A percentile compares a stretch with the other conserved stretches of the same genome.
These are phyloP conservation scores for Cryptococcus sp. DNA, from an alignment of 1,284 basidiomycete species.

Conservation along the genomic window DNA sequence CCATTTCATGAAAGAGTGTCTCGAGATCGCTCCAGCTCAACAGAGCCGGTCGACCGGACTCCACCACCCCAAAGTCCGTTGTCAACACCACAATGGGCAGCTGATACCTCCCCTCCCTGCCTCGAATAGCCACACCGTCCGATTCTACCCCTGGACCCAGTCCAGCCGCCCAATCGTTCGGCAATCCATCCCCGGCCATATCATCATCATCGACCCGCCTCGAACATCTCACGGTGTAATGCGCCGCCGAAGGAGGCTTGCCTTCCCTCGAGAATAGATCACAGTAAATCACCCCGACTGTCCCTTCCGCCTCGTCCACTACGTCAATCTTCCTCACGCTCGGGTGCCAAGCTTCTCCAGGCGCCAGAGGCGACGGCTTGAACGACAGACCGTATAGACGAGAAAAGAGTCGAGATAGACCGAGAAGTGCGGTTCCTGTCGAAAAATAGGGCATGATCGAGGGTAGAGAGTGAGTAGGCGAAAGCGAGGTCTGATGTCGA, in stretches of 20 bases:
- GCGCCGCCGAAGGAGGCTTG: conserved; percentile 87
- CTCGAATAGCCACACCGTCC: conserved; percentile 40
- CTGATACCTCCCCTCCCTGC: conserved; percentile 68
- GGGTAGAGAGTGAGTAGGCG: conserved; percentile 59
- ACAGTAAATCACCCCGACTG: conserved; percentile 90
- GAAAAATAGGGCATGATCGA: conserved; percentile 63
- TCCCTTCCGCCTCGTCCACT: conserved; percentile 66
- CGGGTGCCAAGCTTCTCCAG: conserved; percentile 82
- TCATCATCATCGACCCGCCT: conserved; percentile 88
- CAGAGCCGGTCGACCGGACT: conserved; percentile 59
- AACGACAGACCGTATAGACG: conserved; percentile 83
- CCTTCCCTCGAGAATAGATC: conserved; percentile 81
- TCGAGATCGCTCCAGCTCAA: conserved; percentile 91
- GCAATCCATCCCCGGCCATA: conserved; percentile 55
- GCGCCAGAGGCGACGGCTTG: conserved; percentile 56
- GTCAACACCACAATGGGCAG: conserved; percentile 86
- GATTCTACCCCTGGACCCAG: conserved; percentile 40
- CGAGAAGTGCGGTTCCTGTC: conserved; percentile 79
- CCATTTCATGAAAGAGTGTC: conserved; percentile 98
- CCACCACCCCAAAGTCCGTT: conserved; percentile 71
- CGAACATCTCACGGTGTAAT: conserved; percentile 95
- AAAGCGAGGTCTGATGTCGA: conserved; percentile 46
- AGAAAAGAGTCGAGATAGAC: conserved; percentile 74
- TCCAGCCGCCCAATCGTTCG: conserved; percentile 33
- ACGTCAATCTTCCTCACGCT: conserved; percentile 90